Conservation (phyloP, 2,329 filamentous ascomycete species). For the Epicoccum nigrum region DNA sequence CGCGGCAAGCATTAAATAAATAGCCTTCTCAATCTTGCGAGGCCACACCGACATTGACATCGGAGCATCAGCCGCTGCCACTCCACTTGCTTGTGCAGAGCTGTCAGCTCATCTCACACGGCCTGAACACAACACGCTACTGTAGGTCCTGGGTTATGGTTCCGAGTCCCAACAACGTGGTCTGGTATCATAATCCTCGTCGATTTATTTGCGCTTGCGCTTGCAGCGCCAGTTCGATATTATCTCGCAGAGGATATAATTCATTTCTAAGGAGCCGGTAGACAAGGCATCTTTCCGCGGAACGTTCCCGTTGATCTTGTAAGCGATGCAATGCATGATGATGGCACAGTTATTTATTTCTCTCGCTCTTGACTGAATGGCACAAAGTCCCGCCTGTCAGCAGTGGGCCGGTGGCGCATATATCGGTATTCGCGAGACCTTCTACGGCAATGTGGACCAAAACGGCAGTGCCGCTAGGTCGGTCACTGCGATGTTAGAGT, state of each 20-base stretch:
- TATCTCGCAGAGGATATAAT: conserved; percentile 12
- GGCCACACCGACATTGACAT: conserved; percentile 4
- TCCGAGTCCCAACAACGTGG: conserved; percentile 40
- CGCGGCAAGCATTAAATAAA: conserved; percentile 35
- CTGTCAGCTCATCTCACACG: conserved; percentile 18
- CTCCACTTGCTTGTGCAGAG: conserved; percentile 7
- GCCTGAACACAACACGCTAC: conserved; percentile 1
- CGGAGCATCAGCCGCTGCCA: conserved; percentile 6
- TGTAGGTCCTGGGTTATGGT: conserved; percentile 31
- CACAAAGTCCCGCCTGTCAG: conserved; percentile 9
- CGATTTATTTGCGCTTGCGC: conserved; percentile 21
- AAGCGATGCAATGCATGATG: conserved; percentile 18
- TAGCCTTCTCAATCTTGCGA: conserved; percentile 10
- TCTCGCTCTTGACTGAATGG: conserved; percentile 13
- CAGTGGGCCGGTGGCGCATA: conserved; percentile 14
- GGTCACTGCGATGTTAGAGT: conserved; percentile 40
- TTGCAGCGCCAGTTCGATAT: conserved; percentile 31
- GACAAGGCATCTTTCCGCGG: background rate
- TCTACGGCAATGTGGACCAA: conserved; percentile 28
- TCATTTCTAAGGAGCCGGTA: conserved; percentile 10
- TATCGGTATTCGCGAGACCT: conserved; percentile 1
- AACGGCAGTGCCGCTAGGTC: conserved; percentile 39
- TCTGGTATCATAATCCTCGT: conserved; percentile 33
- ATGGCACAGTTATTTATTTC: conserved; percentile 3
- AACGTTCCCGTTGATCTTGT: background rate